A percentile compares a stretch with the other conserved stretches of the same genome.
These are phyloP conservation scores for Trichoderma harzianum DNA, from an alignment of 2,329 filamentous ascomycete genomes.

Conservation along the genomic window DNA sequence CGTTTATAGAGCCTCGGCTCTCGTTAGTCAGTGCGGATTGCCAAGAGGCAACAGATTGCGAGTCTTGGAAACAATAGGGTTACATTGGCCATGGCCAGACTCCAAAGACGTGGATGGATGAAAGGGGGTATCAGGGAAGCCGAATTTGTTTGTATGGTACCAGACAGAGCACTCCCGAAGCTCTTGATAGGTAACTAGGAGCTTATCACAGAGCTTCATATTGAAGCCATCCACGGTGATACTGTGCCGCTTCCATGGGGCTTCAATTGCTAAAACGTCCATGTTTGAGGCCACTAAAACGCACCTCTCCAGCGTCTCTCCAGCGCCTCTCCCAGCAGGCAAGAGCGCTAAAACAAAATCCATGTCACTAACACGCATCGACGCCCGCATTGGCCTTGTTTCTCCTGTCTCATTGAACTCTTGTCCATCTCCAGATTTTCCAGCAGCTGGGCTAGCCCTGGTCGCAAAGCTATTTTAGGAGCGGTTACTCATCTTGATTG, in stretches of 20 bases:
- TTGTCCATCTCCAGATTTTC: constrained; percentile 1
- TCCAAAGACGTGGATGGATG: not conserved
- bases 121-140: not conserved
- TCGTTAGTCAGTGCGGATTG: not conserved
- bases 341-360: not conserved
- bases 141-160: not conserved
- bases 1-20: not conserved
- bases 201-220: not conserved
- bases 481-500: not conserved
- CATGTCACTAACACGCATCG: not conserved
- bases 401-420: not conserved
- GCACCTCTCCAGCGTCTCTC: not conserved
- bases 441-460: not conserved
- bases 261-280: not conserved
- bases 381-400: not conserved
- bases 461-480: not conserved
- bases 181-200: not conserved
- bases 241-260: not conserved
- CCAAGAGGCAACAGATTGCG: not conserved
- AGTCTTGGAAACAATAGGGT: not conserved
- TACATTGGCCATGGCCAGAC: not conserved
- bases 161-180: not conserved
- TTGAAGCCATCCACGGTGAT: not conserved
- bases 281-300: not conserved
- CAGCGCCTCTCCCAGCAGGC: not conserved